phyloP scores from a whole-genome alignment of 768 basidiomycete genomes.

The Mycena vitilis region DNA sequence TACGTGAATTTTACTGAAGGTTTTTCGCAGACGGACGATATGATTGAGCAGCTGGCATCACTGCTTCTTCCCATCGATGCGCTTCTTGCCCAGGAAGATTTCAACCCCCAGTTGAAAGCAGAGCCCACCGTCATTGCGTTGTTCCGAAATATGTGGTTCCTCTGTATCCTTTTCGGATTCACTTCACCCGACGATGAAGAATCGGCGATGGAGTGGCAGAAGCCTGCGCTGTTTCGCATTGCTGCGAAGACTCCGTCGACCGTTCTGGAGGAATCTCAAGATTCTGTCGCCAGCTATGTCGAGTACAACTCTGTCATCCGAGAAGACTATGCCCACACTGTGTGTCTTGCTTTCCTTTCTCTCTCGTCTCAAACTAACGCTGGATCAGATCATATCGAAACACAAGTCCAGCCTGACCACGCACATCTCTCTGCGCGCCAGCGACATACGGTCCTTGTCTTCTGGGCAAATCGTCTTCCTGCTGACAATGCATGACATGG shows the following conservation, averaged over 20 bases:
- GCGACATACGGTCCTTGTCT: conserved; percentile 80
- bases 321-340: conserved; percentile 84
- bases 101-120: conserved; percentile 66
- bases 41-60: conserved; percentile 89
- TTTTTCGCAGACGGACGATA: conserved; percentile 75
- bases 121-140: conserved; percentile 73
- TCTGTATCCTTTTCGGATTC: conserved; percentile 89
- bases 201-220: conserved; percentile 82
- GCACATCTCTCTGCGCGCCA: conserved; percentile 71
- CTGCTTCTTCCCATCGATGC: conserved; percentile 93
- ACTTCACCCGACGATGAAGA: conserved; percentile 68
- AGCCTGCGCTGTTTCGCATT: conserved; percentile 80
- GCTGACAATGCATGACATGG: conserved; percentile 87
- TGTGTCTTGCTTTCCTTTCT: conserved; percentile 47
- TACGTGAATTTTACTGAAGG: conserved; percentile 12
- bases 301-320: conserved; percentile 94
- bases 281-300: conserved; percentile 86
- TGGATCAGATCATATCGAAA: conserved; percentile 71
- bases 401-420: conserved; percentile 74
- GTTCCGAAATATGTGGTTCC: conserved; percentile 95
- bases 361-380: conserved; percentile 3
- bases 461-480: conserved; percentile 89
- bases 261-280: conserved; percentile 84
- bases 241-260: conserved; percentile 89
- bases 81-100: conserved; percentile 77